Percentiles rank a stretch among this genome's conserved stretches.
Evolutionary conservation across 2,329 filamentous ascomycete species (phyloP).

Genomic region (Lasiodiplodia sp.): DNA sequence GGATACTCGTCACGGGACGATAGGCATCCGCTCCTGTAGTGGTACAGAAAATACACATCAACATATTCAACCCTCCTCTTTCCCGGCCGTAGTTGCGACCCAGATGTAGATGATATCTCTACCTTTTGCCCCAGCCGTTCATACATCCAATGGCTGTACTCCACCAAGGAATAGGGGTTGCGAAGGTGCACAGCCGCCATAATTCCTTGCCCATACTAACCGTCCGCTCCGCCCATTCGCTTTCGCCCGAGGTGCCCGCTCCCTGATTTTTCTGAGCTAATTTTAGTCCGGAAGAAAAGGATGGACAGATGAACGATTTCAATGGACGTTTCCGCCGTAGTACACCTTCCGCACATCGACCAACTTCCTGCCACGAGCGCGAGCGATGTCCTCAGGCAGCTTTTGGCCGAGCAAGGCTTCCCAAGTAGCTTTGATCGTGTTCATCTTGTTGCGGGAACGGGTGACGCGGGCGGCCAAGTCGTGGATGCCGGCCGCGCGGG

Average conservation of each 20-base stretch:
- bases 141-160: not conserved
- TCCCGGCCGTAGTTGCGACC: not conserved
- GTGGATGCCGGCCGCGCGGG: conserved; percentile 81
- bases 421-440: conserved; percentile 91
- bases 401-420: conserved; percentile 83
- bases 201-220: not conserved
- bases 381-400: conserved; percentile 87
- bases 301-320: not conserved
- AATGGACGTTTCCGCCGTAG: conserved; percentile 74
- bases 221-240: not conserved
- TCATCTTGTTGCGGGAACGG: conserved; percentile 94
- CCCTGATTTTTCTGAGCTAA: not conserved
- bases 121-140: not conserved
- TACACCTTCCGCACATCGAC: conserved; percentile 98
- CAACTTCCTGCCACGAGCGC: conserved; percentile 89
- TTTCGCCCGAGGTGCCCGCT: not conserved
- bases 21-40: not conserved
- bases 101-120: not conserved
- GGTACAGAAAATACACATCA: conserved; percentile 15
- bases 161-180: not conserved
- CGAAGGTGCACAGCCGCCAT: not conserved
- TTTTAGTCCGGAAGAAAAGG: not conserved
- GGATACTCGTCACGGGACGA: not conserved
- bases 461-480: conserved; percentile 85
- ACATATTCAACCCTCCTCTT: conserved; percentile 5